Base-by-base conservation (phyloP, 225 moss, liverwort and hornwort species). In the Antitrichia curtipendula region DNA sequence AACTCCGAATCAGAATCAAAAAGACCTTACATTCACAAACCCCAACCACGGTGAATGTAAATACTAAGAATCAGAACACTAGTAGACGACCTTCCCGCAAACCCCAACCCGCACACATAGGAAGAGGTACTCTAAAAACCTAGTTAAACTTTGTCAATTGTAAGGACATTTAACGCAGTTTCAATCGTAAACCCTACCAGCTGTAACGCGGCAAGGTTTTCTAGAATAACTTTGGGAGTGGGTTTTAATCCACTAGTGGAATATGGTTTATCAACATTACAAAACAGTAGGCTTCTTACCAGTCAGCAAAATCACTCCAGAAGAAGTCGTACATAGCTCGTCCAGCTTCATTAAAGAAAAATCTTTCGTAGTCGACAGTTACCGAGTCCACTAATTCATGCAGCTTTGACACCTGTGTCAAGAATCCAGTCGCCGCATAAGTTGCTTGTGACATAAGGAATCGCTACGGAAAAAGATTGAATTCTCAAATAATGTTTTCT, bases 291-390 rank as follows among this genome's bases (percentile, higher is more conserved):
- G 16, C 70, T 58, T 72, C 84, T 58, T 94, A 95, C 97, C 97
- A 97, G 88, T 97, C 97, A 75, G 97, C 97, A 90, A 97, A 97
- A 89, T 96, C 95, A 84, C 92, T 95, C 96, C 96, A 98, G 80
- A 97, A 97, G 84, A 96, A 97, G 38, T 96, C 97, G 65, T 97
- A 96, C 31, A 94, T 91, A 84, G 94, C 92, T 85, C 97, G 94
- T 84, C 96, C 97, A 62, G 91, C 96, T 92, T 97, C 96, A 61
- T 92, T 94, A 64, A 97, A 96, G 71, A 95, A 96, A 58, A 89
- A 91, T 85, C 86, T 94, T 75, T 96, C 96, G 78, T 96, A 97
- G 82, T 94, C 93, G 27, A 88, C 34, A 47, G 97, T 96, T 81
- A 96, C 97, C 23, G 89, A 88, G 85, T 97, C 96, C 87, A 97